Evolutionary conservation across 1,284 basidiomycete species (phyloP).

Genomic region (Cerrena zonata): DNA sequence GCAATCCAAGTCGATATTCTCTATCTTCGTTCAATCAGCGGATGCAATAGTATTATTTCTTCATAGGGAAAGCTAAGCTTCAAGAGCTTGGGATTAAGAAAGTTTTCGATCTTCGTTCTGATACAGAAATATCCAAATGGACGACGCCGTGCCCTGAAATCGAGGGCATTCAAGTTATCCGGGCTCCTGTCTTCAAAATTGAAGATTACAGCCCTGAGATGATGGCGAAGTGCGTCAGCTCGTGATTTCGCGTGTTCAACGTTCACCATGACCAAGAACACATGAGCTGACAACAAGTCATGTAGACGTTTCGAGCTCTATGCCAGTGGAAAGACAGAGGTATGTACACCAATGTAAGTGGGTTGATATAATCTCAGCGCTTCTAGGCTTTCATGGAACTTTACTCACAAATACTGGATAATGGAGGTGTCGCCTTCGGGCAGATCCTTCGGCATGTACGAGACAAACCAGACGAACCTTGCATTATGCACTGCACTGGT

Average conservation of each 20-base stretch:
- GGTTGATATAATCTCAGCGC: not conserved
- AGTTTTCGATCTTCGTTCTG: constrained; percentile 70
- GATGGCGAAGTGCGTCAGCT: constrained; percentile 72
- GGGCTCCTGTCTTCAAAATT: constrained; percentile 60
- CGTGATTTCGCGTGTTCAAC: no score
- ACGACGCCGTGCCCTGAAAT: constrained; percentile 56
- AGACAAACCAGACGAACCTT: constrained; percentile 58
- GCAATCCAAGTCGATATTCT: constrained; percentile 6
- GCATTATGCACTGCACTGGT: constrained; percentile 73
- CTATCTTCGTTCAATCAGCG: constrained; percentile 2
- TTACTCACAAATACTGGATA: constrained; percentile 73
- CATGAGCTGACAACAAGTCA: constrained; percentile 13
- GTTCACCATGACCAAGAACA: not conserved
- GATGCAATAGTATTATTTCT: constrained; percentile 1
- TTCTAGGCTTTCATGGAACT: constrained; percentile 70
- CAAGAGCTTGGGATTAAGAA: constrained; percentile 56
- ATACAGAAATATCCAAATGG: constrained; percentile 71
- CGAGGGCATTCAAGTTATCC: constrained; percentile 53
- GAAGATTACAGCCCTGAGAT: constrained; percentile 76
- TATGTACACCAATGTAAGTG: constrained; percentile 20
- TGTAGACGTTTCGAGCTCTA: constrained; percentile 68
- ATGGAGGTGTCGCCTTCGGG: constrained; percentile 60
- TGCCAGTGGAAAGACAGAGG: constrained; percentile 73
- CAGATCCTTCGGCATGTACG: constrained; percentile 62
- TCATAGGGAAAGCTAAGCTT: constrained; percentile 50